phyloP scores from a whole-genome alignment of 2,329 filamentous ascomycete species.

The Trichophaea hybrida region DNA sequence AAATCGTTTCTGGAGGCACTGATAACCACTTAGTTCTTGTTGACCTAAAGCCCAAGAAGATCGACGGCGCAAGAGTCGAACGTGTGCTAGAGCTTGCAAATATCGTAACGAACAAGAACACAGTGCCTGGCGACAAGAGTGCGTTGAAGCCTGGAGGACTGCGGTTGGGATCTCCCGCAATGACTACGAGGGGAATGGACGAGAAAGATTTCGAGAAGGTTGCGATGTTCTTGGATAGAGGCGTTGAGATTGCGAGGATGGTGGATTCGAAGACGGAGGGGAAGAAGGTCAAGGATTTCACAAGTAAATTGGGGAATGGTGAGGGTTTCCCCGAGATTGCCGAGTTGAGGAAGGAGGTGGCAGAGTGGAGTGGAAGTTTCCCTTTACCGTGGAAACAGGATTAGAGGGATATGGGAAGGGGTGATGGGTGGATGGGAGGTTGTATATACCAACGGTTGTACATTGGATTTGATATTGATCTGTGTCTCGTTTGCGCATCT shows the following conservation, averaged over 20 bases:
- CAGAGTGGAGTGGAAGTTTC: constrained; percentile 63
- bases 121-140: constrained; percentile 85
- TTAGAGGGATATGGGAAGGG: background rate
- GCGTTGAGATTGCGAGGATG: constrained; percentile 62
- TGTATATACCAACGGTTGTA: background rate
- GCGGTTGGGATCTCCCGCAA: constrained; percentile 87
- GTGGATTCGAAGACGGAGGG: constrained; percentile 58
- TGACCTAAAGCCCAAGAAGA: constrained; percentile 73
- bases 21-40: constrained; percentile 94
- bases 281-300: constrained; percentile 53
- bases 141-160: constrained; percentile 84
- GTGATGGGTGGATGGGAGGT: background rate
- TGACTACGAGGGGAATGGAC: constrained; percentile 90
- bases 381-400: constrained; percentile 46
- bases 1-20: constrained; percentile 81
- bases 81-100: constrained; percentile 81
- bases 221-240: constrained; percentile 70
- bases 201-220: constrained; percentile 78
- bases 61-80: constrained; percentile 84
- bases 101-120: constrained; percentile 99
- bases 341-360: constrained; percentile 58
- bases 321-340: constrained; percentile 56
- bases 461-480: too few species aligned
- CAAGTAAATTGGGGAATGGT: constrained; percentile 53
- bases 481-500: too few species aligned